Evolutionary conservation across 2,329 filamentous ascomycete genomes (phyloP).

Genomic region (Bipolaris cookei): DNA sequence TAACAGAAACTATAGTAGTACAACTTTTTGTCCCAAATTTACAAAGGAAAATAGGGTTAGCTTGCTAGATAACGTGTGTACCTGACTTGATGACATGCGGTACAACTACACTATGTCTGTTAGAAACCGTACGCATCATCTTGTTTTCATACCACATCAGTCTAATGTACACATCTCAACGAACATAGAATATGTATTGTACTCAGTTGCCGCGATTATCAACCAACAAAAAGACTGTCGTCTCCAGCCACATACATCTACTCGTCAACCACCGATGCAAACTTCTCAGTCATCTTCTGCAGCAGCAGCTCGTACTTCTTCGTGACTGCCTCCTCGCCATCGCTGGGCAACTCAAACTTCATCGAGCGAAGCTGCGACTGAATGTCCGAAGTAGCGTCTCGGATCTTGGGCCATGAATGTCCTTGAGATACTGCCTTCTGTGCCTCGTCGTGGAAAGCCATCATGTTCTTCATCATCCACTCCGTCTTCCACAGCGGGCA

Average conservation of each 20-base stretch:
- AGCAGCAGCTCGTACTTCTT: slow-evolving; percentile 97
- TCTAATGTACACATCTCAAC: no score
- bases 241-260: slow-evolving; percentile 62
- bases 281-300: slow-evolving; percentile 94
- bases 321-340: slow-evolving; percentile 78
- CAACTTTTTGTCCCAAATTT: no score
- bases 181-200: no score
- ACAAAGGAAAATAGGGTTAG: no score
- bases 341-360: slow-evolving; percentile 93
- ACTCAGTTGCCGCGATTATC: no score
- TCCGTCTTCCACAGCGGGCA: slow-evolving; percentile 99
- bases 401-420: slow-evolving; percentile 89
- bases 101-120: no score
- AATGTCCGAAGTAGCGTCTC: slow-evolving; percentile 86
- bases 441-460: slow-evolving; percentile 95
- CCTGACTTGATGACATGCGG: no score
- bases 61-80: no score
- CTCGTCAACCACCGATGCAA: slow-evolving; percentile 94
- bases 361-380: slow-evolving; percentile 85
- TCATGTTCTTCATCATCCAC: slow-evolving; percentile 99
- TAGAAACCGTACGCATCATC: no score
- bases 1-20: no score
- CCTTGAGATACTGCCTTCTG: slow-evolving; percentile 94
- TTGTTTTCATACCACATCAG: no score
- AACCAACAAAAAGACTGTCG: not conserved